Conservation (phyloP, 371 early-diverging fungal genomes). For the Mucor lusitanicus region DNA sequence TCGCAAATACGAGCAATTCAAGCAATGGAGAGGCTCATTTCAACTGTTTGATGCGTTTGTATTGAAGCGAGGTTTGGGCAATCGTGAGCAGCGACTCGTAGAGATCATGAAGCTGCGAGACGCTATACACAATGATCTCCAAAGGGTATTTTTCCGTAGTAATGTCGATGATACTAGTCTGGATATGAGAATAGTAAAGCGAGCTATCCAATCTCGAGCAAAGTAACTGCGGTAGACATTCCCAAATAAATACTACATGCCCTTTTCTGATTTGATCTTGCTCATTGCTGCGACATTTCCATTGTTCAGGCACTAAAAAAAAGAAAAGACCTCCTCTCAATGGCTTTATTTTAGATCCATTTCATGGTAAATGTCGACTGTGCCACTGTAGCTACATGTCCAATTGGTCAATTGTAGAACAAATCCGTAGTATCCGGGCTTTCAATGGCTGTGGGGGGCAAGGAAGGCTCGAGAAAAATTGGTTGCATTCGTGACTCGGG, state of each 20-base stretch:
- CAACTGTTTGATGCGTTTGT: conserved; percentile 12
- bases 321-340: not conserved
- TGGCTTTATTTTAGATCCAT: not conserved
- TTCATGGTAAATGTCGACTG: not conserved
- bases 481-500: not conserved
- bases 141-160: not conserved
- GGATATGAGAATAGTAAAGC: not conserved
- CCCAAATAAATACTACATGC: not conserved
- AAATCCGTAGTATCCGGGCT: not conserved
- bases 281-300: not conserved
- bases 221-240: not conserved
- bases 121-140: not conserved
- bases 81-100: not conserved
- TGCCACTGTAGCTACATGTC: not conserved
- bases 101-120: not conserved
- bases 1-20: conserved; percentile 4
- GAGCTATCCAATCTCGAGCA: not conserved
- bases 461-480: not conserved
- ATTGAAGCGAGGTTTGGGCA: conserved; percentile 2
- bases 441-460: not conserved
- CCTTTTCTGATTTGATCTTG: not conserved
- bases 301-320: not conserved
- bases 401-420: not conserved
- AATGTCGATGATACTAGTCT: not conserved
- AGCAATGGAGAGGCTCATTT: conserved; percentile 3